phyloP scores from a whole-genome alignment of 2,329 filamentous ascomycete species.

The Xylariaceae sp. region DNA sequence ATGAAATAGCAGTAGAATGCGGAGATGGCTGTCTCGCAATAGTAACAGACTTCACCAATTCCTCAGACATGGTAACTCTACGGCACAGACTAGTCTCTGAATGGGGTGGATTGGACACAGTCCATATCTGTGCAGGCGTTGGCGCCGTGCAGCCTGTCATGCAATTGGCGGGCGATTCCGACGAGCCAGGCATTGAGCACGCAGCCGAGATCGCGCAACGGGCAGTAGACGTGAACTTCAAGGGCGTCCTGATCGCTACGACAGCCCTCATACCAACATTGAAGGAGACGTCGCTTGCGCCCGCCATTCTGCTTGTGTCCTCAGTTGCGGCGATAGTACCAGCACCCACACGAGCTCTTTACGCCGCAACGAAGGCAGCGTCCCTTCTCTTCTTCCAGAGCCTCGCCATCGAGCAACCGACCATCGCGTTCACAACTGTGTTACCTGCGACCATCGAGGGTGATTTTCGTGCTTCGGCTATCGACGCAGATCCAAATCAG shows the following conservation, averaged over 20 bases:
- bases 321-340: constrained; percentile 29
- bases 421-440: constrained; percentile 29
- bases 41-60: constrained; percentile 26
- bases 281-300: constrained; percentile 26
- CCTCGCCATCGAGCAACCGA: constrained; percentile 32
- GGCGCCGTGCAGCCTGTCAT: constrained; percentile 33
- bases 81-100: constrained; percentile 20
- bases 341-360: constrained; percentile 32
- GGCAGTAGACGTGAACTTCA: constrained; percentile 29
- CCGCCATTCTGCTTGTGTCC: constrained; percentile 27
- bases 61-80: constrained; percentile 26
- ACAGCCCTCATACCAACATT: constrained; percentile 30
- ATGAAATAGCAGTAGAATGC: constrained; percentile 25
- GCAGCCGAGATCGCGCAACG: constrained; percentile 22
- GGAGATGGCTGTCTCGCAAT: constrained; percentile 24
- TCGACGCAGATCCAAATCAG: constrained; percentile 26
- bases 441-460: constrained; percentile 33
- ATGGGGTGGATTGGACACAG: constrained; percentile 31
- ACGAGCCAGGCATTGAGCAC: constrained; percentile 17
- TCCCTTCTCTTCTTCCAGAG: constrained; percentile 32
- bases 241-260: constrained; percentile 29
- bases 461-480: constrained; percentile 32
- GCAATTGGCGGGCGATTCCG: constrained; percentile 24
- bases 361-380: constrained; percentile 32
- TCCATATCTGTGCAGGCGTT: constrained; percentile 31